Base-by-base conservation (phyloP, 2,329 filamentous ascomycete species). In the Kalaharituber pfeilii region DNA sequence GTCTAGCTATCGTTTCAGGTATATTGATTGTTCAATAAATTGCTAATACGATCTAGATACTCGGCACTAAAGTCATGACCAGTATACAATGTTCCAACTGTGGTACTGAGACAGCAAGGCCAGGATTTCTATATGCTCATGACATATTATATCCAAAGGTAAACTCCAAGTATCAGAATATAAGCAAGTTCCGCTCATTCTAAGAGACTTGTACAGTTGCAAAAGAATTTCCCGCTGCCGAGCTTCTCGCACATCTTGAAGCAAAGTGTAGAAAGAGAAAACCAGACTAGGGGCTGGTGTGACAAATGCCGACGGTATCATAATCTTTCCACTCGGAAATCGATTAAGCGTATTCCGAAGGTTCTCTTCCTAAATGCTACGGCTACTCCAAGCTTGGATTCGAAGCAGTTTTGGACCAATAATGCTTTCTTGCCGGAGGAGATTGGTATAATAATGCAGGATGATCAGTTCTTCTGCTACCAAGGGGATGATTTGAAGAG, bases 211-310 rank as follows among this genome's bases (percentile, higher is more conserved):
- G 67, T 68, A 69, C 50, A 47, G 42, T 5, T 74, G 69, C 52
- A 76, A 72, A 66, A 75, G 53, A 54, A 57, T 27, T 63, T 63
- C 45, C 56, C 59, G 69, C 76, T 68, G 60, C 72, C 72, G 62
- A 85, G 75, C 51, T 98, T 98, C 66, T 94, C 87, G 0, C 84
- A 91, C 64, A 80, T 95, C 49, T 72, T 98, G n/a, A 94, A 95
- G 67, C 80, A 80, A 52, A 94, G 87, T 60, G 82, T 98, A 27
- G 89, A 96, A 68, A 76, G 86, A 52, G 86, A 95, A 66, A 84
- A 84, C 9, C 86, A 85, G 49, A 87, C 84, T 45, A 80, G 89
- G 63, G 91, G 91, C 5, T 98, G 88, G 88, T 98, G 91, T 66
- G 82, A 82, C 60, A 80, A 82, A 64, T 98, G 93, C 66, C 84